phyloP scores from a whole-genome alignment of 148 eudicot species.

The Rhododendron simsii region DNA sequence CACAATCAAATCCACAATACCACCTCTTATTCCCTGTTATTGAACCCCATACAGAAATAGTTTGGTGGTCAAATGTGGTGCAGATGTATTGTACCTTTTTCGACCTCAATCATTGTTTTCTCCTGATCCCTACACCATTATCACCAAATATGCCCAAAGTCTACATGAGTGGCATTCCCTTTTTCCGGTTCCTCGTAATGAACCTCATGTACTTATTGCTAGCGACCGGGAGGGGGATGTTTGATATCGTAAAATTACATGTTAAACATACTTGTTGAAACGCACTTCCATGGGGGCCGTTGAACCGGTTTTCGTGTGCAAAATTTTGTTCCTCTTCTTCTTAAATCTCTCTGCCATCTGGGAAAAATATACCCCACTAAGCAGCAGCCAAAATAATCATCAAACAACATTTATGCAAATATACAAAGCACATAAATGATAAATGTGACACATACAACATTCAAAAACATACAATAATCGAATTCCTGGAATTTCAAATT shows the following conservation, averaged over 20 bases:
- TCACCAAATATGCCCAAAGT: not conserved
- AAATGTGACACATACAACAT: not conserved
- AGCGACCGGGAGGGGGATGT: not conserved
- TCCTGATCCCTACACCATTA: not conserved
- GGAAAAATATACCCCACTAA: constrained; percentile 9
- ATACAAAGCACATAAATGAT: not conserved
- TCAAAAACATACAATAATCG: not conserved
- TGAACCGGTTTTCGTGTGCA: constrained; percentile 89
- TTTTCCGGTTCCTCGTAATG: not conserved
- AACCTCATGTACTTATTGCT: not conserved
- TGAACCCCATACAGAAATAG: not conserved
- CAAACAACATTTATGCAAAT: not conserved
- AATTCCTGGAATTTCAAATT: not conserved
- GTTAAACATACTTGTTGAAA: constrained; percentile 62
- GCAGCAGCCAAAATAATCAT: not conserved
- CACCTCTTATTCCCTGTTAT: not conserved
- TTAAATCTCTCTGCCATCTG: constrained; percentile 91
- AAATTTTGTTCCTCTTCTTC: constrained; percentile 69
- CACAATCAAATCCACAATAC: not conserved
- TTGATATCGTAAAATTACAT: not conserved
- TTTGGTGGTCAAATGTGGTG: not conserved
- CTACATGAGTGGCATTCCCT: not conserved
- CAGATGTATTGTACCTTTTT: not conserved
- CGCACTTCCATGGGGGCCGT: constrained; percentile 61
- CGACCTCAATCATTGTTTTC: not conserved